Percentiles rank a stretch among this genome's conserved stretches.
Evolutionary conservation across 805 yeast species (phyloP).

Genomic region (Candida xiaguanensis): DNA sequence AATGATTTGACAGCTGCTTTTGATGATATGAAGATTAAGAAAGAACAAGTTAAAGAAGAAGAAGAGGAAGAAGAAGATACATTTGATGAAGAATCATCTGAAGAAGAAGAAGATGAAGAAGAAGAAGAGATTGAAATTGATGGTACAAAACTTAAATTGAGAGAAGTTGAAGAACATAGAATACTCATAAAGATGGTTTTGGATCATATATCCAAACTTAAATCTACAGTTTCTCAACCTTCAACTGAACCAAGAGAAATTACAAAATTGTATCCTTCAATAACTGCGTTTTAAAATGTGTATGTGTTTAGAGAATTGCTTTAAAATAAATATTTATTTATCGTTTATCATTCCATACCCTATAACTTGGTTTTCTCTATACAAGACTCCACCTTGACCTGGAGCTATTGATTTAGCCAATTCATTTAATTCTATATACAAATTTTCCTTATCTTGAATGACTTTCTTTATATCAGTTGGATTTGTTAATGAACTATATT

Average conservation of each 20-base stretch:
- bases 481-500: slow-evolving; percentile 69
- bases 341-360: slow-evolving; percentile 43
- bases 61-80: slow-evolving; percentile 3
- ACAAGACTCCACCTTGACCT: slow-evolving; percentile 82
- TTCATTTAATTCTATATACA: slow-evolving; percentile 36
- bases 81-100: not conserved
- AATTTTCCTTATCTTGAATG: slow-evolving; percentile 7
- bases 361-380: slow-evolving; percentile 59
- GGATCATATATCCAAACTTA: slow-evolving; percentile 20
- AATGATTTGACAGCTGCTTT: slow-evolving; percentile 3
- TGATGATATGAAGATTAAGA: slow-evolving; percentile 10
- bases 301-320: not conserved
- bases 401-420: slow-evolving; percentile 76
- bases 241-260: slow-evolving; percentile 5
- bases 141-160: slow-evolving; percentile 15
- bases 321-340: not conserved
- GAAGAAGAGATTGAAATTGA: slow-evolving; percentile 10
- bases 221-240: slow-evolving; percentile 1
- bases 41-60: slow-evolving; percentile 9
- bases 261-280: slow-evolving; percentile 34
- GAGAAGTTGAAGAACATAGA: slow-evolving; percentile 32
- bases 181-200: slow-evolving; percentile 33
- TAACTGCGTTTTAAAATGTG: slow-evolving; percentile 32
- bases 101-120: slow-evolving; percentile 9
- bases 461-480: slow-evolving; percentile 39